Evolutionary conservation across 2,329 filamentous ascomycete species (phyloP).

Genomic region (Cytospora chrysosperma): DNA sequence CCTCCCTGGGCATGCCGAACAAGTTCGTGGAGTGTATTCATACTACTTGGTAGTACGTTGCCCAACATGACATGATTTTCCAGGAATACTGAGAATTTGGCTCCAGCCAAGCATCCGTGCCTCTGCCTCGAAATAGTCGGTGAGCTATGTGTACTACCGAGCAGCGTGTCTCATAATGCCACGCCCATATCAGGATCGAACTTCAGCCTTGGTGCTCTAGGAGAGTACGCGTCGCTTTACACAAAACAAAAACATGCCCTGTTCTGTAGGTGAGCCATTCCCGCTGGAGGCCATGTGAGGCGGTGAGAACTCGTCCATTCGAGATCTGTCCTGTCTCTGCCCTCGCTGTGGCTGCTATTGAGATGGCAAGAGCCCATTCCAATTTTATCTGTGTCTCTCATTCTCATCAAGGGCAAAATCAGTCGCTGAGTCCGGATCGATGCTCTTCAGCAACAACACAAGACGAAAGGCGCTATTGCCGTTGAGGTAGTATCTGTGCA

Average conservation of each 20-base stretch:
- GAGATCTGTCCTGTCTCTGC: background rate
- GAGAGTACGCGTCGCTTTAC: background rate
- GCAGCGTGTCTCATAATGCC: background rate
- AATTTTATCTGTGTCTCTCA: slow-evolving; percentile 22
- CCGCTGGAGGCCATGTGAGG: background rate
- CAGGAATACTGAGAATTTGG: background rate
- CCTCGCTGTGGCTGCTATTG: background rate
- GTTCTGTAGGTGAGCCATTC: background rate
- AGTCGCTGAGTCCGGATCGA: slow-evolving; percentile 41
- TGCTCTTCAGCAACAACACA: slow-evolving; percentile 71
- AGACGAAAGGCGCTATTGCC: slow-evolving; percentile 92
- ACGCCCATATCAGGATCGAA: background rate
- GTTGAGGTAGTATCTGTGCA: slow-evolving; percentile 95
- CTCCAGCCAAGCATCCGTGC: background rate
- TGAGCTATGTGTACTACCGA: background rate
- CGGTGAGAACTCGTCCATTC: background rate
- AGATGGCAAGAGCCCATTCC: background rate
- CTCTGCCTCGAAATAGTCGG: background rate
- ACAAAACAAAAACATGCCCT: background rate
- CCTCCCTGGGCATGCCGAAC: background rate
- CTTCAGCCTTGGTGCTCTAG: background rate
- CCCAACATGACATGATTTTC: background rate
- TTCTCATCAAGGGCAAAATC: slow-evolving; percentile 37
- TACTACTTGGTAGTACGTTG: background rate
- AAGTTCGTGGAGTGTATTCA: background rate